Evolutionary conservation across 2,329 filamentous ascomycete genomes (phyloP), one percentile per base, ranked within the genome.

Genomic region (Trichoderma atrobrunneum): DNA sequence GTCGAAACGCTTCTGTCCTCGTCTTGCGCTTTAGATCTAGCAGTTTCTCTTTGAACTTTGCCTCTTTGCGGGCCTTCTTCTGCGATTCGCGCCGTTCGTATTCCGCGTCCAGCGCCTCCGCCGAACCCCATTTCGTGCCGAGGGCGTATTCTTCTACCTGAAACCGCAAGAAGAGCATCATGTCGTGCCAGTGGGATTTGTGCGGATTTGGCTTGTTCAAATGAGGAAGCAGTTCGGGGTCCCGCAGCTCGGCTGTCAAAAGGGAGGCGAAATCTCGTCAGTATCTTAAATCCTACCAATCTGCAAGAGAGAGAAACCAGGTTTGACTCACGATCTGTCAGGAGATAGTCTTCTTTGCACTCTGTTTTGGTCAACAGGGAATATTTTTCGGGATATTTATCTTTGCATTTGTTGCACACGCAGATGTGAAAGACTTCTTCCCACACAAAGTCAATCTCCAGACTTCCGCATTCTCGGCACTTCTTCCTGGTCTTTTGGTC

Each of bases 361-460:
- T 99, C 96, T 72, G 96, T 98, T 86, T 99, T 99, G 1, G 96
- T 99, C 74, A 99, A 85, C 12, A 99, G 86, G 74, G 92, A 97
- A 83, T 99, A 99, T 81, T 95, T 97, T 74, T 98, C 95, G 0
- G 95, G 94, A 28, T 86, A 85, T 77, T 93, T 93, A 67, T 98
- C 95, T 83, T 98, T 98, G 86, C 96, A 99, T 16, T 84, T 84
- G 74, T 88, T 87, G 83, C 96, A 99, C 14, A 99, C 88, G 66
- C 87, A 86, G 73, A 92, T 89, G 28, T 86, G 84, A 75, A 98
- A 95, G 3, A 93, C 87, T 76, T 97, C 95, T 66, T 95, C 92
- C 94, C 95, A 98, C 71, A 96, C 93, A 86, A 91, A 98, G 82
- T 99, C 96, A 74, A 99, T 95, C 83, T 98, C 96, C 62, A 95